Percentiles rank a stretch among this genome's conserved stretches.
Conservation (phyloP, 176 grass and related monocot genomes). For the Carex pumila region DNA sequence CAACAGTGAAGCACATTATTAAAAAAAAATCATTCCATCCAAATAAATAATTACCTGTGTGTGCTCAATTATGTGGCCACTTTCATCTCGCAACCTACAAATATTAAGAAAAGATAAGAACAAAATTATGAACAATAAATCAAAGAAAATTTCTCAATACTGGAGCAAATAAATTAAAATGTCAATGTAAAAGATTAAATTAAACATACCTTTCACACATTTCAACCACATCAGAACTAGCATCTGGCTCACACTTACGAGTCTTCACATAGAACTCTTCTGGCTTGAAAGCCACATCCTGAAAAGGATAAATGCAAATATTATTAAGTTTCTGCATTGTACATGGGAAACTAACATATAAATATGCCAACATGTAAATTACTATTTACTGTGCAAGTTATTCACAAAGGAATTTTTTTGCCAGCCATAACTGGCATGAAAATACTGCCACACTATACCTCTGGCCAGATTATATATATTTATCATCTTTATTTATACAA, state of each 20-base stretch:
- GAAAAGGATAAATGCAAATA: conserved; percentile 20
- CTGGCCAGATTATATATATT: not conserved
- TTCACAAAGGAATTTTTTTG: not conserved
- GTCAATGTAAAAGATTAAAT: not conserved
- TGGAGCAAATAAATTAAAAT: not conserved
- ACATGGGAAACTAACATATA: not conserved
- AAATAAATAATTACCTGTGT: conserved; percentile 45
- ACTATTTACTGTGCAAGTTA: not conserved
- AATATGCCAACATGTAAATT: not conserved
- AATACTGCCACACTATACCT: not conserved
- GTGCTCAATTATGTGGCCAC: conserved; percentile 52
- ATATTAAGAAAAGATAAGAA: conserved; percentile 2
- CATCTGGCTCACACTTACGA: conserved; percentile 77
- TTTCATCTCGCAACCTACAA: conserved; percentile 54
- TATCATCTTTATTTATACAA: not conserved
- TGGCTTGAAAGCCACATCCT: conserved; percentile 84
- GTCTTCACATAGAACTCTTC: conserved; percentile 55
- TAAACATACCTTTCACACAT: conserved; percentile 59
- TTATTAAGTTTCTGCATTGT: not conserved
- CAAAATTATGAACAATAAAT: not conserved
- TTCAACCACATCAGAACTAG: conserved; percentile 51
- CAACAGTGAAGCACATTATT: not conserved
- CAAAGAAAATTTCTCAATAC: not conserved
- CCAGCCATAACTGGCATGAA: not conserved
- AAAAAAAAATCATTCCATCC: not conserved